Evolutionary conservation across 495 filamentous ascomycete genomes (phyloP).

Genomic region (Aspergillus sclerotioniger): DNA sequence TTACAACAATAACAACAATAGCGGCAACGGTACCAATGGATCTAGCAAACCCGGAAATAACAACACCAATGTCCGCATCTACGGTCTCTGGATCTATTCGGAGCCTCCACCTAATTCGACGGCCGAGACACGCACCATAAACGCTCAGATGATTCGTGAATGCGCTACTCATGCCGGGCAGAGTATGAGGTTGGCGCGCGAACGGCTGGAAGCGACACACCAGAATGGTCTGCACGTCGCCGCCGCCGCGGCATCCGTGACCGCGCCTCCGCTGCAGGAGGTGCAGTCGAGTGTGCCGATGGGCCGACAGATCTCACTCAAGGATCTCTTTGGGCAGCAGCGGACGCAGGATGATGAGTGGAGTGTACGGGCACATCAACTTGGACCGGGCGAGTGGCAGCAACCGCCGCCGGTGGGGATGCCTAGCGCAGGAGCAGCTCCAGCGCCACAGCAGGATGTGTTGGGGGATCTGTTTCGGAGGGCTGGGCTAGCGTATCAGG

Average conservation of each 20-base stretch:
- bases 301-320: constrained; percentile 52
- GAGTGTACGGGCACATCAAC: constrained; percentile 47
- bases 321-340: constrained; percentile 57
- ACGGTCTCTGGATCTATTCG: constrained; percentile 65
- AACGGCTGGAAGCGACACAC: constrained; percentile 39
- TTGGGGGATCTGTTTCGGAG: constrained; percentile 43
- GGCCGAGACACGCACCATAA: constrained; percentile 47
- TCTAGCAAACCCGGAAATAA: constrained; percentile 16
- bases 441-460: constrained; percentile 31
- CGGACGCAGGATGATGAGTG: constrained; percentile 50
- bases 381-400: constrained; percentile 22
- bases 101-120: constrained; percentile 55
- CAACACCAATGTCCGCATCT: constrained; percentile 44
- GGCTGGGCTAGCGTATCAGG: constrained; percentile 40
- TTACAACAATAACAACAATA: constrained; percentile 1
- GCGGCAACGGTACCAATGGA: constrained; percentile 11
- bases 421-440: constrained; percentile 10
- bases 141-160: constrained; percentile 52
- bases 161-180: constrained; percentile 52
- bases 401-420: constrained; percentile 9
- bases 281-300: constrained; percentile 42
- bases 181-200: constrained; percentile 43
- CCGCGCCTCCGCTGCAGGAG: constrained; percentile 32
- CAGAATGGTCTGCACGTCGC: constrained; percentile 39
- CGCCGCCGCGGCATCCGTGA: constrained; percentile 30